phyloP scores from a whole-genome alignment of 75 land plant genomes.

The Chamaecyparis obtusa region DNA sequence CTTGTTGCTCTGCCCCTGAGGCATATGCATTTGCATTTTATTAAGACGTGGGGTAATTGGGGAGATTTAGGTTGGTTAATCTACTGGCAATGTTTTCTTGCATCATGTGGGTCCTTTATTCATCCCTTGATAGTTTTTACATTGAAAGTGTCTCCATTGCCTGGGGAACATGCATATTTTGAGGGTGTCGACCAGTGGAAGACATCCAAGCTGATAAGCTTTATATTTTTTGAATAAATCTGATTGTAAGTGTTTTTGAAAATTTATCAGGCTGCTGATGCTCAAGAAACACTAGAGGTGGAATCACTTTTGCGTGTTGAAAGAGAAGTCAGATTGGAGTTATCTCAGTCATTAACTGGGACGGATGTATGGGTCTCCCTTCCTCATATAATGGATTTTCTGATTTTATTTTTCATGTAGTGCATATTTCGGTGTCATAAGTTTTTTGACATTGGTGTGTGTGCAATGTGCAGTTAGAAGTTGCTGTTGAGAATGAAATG shows the following conservation, averaged over 20 bases:
- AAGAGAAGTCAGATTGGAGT: slow-evolving; percentile 65
- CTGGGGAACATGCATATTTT: not conserved
- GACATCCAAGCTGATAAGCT: not conserved
- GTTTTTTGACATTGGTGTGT: slow-evolving; percentile 8
- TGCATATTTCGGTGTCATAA: not conserved
- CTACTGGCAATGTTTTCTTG: not conserved
- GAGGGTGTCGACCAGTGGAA: not conserved
- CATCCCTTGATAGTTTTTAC: not conserved
- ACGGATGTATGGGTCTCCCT: slow-evolving; percentile 48
- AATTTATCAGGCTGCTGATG: slow-evolving; percentile 83
- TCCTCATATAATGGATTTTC: not conserved
- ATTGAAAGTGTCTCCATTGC: not conserved
- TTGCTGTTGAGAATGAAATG: slow-evolving; percentile 82
- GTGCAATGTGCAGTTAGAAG: slow-evolving; percentile 67
- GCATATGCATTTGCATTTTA: not conserved
- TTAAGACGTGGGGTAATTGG: not conserved
- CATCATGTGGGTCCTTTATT: not conserved
- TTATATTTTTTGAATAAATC: not conserved
- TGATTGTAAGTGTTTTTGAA: not conserved
- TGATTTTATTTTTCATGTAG: not conserved
- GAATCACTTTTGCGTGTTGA: slow-evolving; percentile 71
- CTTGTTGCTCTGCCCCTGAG: not conserved
- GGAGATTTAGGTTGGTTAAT: not conserved
- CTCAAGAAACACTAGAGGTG: slow-evolving; percentile 86
- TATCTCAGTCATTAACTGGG: slow-evolving; percentile 62